Base-by-base conservation (phyloP, 495 filamentous ascomycete genomes). In the Cryomyces antarcticus region DNA sequence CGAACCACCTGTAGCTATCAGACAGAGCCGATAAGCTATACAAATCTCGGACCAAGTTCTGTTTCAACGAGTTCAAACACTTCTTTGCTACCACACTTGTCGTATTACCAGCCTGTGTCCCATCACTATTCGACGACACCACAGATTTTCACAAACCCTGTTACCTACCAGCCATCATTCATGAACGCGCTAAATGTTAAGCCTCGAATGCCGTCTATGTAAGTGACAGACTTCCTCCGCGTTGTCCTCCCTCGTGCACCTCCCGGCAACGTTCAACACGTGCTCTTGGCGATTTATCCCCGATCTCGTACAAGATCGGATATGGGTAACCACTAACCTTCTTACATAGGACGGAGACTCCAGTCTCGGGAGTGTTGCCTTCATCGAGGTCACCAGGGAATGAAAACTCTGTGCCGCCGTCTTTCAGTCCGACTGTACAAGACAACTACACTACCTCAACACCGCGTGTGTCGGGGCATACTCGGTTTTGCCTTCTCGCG, bases 371-470 rank as follows among this genome's bases (percentile, higher is more conserved):
- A 33, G 56, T 57, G 57, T 47, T 54, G 42, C 53, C 53, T 41
- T 54, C 55, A 39, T 37, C 53, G 31, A 41, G 49, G 47, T 48
- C 55, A 49, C 37, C 47, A 38, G 52, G 51, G 43, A 49, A 52
- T 24, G 43, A 43, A 41, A 47, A 56, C 33, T 42, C 50, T 35
- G 50, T 52, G 41, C 47, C 52, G 46, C 54, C 54, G 28, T 48
- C 48, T 34, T 13, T 52, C 39, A 45, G 50, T 38, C 30, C 50
- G 11, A 50, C 52, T 29, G 45, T 48, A 31, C 41, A 51, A 46
- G 51, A 54, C 45, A 57, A 52, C 43, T 54, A 56, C 43, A 50
- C 47, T 36, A 49, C 49, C 36, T 37, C 54, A 48, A 52, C 54
- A 39, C 49, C 54, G 12, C 34, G 31, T 17, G 36, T 50, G 38